Percentiles rank a stretch among this genome's conserved stretches.
These are phyloP conservation scores for Lepidium didymum DNA, from an alignment of 345 rosid genomes.

Conservation along the genomic window DNA sequence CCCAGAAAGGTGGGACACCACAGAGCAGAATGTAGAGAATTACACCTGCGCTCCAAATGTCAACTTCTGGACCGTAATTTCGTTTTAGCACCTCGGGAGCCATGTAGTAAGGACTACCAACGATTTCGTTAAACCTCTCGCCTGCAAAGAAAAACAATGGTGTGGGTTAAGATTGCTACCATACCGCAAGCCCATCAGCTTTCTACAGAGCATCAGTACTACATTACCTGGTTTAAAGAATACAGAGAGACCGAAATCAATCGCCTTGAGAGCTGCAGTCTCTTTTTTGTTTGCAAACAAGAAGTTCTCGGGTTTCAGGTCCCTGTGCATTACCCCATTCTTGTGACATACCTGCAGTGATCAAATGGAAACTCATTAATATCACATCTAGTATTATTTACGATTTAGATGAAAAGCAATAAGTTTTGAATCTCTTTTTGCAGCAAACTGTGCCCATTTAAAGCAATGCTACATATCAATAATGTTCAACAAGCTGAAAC, in stretches of 20 bases:
- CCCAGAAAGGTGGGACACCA: constrained; percentile 98
- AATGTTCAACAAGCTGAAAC: not conserved
- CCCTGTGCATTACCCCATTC: constrained; percentile 92
- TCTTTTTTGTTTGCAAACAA: constrained; percentile 88
- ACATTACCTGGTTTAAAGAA: constrained; percentile 87
- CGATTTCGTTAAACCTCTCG: constrained; percentile 79
- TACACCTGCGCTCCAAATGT: constrained; percentile 97
- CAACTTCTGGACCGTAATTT: constrained; percentile 86
- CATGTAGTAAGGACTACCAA: constrained; percentile 99
- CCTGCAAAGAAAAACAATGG: constrained; percentile 40
- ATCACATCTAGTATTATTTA: not conserved
- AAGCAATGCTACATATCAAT: constrained; percentile 2
- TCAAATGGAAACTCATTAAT: not conserved
- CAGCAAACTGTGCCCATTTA: not conserved
- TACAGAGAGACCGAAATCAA: constrained; percentile 94
- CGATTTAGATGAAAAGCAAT: not conserved
- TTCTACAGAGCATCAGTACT: not conserved
- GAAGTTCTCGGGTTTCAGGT: constrained; percentile 93
- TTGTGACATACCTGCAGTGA: constrained; percentile 69
- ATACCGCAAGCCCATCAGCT: not conserved
- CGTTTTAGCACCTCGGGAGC: constrained; percentile 94
- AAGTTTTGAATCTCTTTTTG: not conserved
- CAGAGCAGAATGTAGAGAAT: constrained; percentile 87
- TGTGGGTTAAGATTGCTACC: not conserved
- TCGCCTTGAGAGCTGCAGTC: constrained; percentile 69